Conservation (phyloP, 2,329 filamentous ascomycete genomes). For the Penicillium sp. region DNA sequence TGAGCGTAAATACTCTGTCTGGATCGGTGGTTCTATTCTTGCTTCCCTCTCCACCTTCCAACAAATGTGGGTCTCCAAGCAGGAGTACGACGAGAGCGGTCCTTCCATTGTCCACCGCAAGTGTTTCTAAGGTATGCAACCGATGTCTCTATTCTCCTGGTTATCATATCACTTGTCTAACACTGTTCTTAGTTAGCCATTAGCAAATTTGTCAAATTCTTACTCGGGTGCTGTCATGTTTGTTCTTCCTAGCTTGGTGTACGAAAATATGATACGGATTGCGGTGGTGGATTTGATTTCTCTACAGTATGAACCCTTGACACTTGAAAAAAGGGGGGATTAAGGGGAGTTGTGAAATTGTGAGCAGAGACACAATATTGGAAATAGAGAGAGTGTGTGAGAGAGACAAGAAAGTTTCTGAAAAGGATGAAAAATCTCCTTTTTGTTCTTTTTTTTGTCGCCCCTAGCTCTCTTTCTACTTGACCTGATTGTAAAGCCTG, state of each 20-base stretch:
- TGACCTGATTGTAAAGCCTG: background rate
- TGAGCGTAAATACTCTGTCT: slow-evolving; percentile 99
- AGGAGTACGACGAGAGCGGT: slow-evolving; percentile 99
- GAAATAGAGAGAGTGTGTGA: slow-evolving; percentile 34
- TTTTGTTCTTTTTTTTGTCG: background rate
- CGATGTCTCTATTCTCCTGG: background rate
- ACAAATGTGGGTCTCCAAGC: slow-evolving; percentile 99
- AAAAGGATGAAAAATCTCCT: background rate
- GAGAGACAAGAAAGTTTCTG: slow-evolving; percentile 5
- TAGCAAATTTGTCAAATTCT: slow-evolving; percentile 18
- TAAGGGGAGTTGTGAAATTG: background rate
- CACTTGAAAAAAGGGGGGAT: slow-evolving; percentile 8
- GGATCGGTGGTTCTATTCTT: slow-evolving; percentile 99
- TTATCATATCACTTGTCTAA: background rate
- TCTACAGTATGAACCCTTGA: background rate
- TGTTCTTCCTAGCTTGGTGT: slow-evolving; percentile 39
- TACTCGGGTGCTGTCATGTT: slow-evolving; percentile 25
- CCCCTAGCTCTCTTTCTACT: background rate
- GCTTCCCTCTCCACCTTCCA: slow-evolving; percentile 99
- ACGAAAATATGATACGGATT: slow-evolving; percentile 38
- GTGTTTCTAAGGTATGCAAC: slow-evolving; percentile 83
- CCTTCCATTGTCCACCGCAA: slow-evolving; percentile 99
- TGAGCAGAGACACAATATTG: slow-evolving; percentile 7
- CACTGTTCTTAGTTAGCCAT: background rate
- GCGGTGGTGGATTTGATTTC: slow-evolving; percentile 23